Conservation (phyloP, 495 filamentous ascomycete genomes). For the Friedmanniomyces simplex region DNA sequence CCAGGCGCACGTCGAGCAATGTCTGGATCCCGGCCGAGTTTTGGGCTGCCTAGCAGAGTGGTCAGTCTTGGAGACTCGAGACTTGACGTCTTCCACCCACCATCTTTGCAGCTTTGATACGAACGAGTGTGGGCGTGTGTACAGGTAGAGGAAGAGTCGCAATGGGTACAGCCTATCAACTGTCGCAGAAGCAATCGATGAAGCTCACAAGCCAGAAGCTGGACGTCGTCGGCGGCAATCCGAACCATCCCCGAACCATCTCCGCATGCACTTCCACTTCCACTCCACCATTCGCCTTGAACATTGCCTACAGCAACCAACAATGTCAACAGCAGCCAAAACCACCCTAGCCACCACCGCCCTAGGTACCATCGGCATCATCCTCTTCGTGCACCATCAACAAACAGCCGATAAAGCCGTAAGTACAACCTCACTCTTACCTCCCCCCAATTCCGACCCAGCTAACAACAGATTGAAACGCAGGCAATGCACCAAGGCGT, state of each 20-base stretch:
- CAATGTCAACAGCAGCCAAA: conserved; percentile 85
- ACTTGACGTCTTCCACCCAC: background rate
- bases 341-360: conserved; percentile 70
- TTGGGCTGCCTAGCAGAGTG: conserved; percentile 67
- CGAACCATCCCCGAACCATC: background rate
- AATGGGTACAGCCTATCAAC: background rate
- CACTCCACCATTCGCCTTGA: background rate
- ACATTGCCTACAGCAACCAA: background rate
- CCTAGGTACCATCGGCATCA: conserved; percentile 61
- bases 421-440: conserved; percentile 21
- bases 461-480: conserved; percentile 3
- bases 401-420: conserved; percentile 84
- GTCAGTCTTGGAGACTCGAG: background rate
- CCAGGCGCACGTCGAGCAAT: conserved; percentile 73
- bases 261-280: background rate
- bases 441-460: background rate
- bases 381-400: conserved; percentile 79
- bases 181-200: background rate
- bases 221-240: background rate
- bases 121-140: background rate
- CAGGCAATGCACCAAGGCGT: conserved; percentile 96
- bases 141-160: background rate
- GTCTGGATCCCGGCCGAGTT: conserved; percentile 97
- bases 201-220: background rate
- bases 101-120: background rate